phyloP scores from a whole-genome alignment of 306 rosid genomes.

The Cicer pinnatifidum region DNA sequence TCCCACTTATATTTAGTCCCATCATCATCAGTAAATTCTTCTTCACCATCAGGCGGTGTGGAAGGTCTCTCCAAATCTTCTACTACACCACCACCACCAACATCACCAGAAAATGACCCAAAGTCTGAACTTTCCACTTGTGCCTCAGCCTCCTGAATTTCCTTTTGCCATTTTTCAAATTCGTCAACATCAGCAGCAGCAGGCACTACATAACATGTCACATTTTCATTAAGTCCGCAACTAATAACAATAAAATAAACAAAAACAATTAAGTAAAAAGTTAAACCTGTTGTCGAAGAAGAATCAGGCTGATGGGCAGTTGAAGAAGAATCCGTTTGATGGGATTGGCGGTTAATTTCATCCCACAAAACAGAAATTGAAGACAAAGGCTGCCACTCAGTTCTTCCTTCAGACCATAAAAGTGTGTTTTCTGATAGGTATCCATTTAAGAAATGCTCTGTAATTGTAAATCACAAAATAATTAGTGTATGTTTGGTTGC shows the following conservation, averaged over 20 bases:
- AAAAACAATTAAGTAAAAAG: background rate
- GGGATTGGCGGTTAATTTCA: conserved; percentile 44
- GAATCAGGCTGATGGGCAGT: background rate
- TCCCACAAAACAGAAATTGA: conserved; percentile 65
- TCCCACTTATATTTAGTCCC: conserved; percentile 94
- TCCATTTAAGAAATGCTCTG: conserved; percentile 89
- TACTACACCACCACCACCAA: conserved; percentile 31
- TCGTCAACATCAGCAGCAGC: conserved; percentile 54
- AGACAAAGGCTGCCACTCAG: conserved; percentile 79
- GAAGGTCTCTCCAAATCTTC: conserved; percentile 74
- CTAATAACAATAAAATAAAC: background rate
- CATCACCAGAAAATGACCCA: conserved; percentile 41
- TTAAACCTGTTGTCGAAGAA: conserved; percentile 54
- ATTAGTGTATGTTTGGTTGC: too few relatives aligned
- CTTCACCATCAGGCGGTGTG: conserved; percentile 93
- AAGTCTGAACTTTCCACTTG: conserved; percentile 48
- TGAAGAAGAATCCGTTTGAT: conserved; percentile 26
- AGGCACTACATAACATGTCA: conserved; percentile 53
- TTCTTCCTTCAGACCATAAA: conserved; percentile 91
- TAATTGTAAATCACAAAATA: conserved; percentile 49
- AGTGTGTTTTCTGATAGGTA: conserved; percentile 66
- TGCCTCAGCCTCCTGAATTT: conserved; percentile 70
- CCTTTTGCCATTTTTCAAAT: conserved; percentile 83
- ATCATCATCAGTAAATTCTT: conserved; percentile 94
- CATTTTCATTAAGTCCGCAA: conserved; percentile 35